These are phyloP conservation scores for Hemisphaericaspora xylofermentans DNA, from an alignment of 1,139 yeast genomes.

Conservation along the genomic window DNA sequence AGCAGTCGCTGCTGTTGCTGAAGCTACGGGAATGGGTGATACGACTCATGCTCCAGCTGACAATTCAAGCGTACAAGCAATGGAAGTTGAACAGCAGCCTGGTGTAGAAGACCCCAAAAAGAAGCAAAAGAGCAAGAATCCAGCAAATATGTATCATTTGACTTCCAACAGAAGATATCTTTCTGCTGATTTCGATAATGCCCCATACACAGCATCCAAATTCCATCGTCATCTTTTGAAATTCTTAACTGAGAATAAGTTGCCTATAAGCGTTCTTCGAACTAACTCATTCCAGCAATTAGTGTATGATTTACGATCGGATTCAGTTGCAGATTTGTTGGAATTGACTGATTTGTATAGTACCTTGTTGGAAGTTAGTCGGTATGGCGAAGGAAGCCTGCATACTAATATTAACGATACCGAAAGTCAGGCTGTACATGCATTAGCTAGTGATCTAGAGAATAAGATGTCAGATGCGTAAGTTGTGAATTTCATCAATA, in stretches of 20 bases:
- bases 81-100: background rate
- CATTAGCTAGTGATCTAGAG: conserved; percentile 5
- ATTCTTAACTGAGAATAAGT: conserved; percentile 52
- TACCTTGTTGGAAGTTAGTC: conserved; percentile 47
- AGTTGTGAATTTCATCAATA: background rate
- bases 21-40: background rate
- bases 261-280: conserved; percentile 47
- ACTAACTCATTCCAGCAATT: conserved; percentile 55
- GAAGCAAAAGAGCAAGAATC: conserved; percentile 5
- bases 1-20: background rate
- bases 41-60: too few relatives aligned
- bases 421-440: conserved; percentile 1
- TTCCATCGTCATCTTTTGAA: conserved; percentile 53
- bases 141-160: background rate
- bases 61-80: too few relatives aligned
- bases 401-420: conserved; percentile 1
- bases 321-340: conserved; percentile 44
- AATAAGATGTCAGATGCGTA: background rate
- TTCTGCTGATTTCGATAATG: conserved; percentile 39
- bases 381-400: conserved; percentile 21
- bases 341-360: conserved; percentile 48
- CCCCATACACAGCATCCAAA: conserved; percentile 45
- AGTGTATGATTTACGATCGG: conserved; percentile 49
- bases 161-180: conserved; percentile 20
- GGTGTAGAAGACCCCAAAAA: conserved; percentile 1